phyloP scores from a whole-genome alignment of 177 flowering plant genomes.

The Telopea speciosissima region DNA sequence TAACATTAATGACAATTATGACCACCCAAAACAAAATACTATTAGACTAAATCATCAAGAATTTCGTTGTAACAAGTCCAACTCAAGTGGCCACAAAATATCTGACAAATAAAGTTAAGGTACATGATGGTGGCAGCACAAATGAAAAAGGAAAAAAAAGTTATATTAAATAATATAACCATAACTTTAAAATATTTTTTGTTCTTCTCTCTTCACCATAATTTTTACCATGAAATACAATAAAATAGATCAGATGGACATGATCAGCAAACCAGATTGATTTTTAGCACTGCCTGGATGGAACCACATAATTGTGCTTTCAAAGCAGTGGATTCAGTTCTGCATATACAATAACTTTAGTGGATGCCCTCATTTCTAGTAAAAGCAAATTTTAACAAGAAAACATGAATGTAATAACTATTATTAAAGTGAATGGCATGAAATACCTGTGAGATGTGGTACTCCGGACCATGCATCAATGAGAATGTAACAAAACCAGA shows the following conservation, averaged over 20 bases:
- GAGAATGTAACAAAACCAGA: slow-evolving; percentile 79
- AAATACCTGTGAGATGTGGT: slow-evolving; percentile 85
- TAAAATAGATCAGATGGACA: neutral
- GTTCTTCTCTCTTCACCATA: neutral
- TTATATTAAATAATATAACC: neutral
- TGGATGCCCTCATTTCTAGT: neutral
- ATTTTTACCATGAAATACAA: neutral
- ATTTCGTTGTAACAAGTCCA: neutral
- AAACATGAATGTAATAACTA: neutral
- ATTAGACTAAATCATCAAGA: no score
- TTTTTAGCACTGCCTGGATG: neutral
- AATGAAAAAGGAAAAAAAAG: neutral
- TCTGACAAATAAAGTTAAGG: neutral
- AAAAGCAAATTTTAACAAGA: neutral
- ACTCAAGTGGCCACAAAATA: neutral
- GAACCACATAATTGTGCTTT: neutral
- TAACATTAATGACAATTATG: no score
- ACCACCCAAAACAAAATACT: neutral
- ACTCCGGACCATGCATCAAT: slow-evolving; percentile 81
- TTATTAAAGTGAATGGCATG: neutral
- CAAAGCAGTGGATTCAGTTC: neutral
- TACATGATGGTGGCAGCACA: neutral
- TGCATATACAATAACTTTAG: neutral
- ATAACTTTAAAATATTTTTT: no score
- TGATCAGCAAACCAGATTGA: neutral